Percentiles rank a stretch among this genome's conserved stretches.
phyloP scores from a whole-genome alignment of 108 stramenopile species.

The Bacterosira constricta region DNA sequence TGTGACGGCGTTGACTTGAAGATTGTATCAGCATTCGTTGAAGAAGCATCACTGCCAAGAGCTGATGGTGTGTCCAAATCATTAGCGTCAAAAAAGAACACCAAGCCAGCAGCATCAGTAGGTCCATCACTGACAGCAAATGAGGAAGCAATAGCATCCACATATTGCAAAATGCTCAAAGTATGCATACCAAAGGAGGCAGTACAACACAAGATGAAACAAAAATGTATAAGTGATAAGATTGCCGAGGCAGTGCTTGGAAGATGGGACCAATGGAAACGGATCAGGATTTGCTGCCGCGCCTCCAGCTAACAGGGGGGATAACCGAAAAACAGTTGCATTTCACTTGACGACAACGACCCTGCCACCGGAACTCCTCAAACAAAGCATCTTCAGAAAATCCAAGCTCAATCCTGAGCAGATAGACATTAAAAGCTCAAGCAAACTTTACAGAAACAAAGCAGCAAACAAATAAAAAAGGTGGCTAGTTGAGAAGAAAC shows the following conservation, averaged over 20 bases:
- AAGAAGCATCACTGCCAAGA: conserved; percentile 27
- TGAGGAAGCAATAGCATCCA: conserved; percentile 62
- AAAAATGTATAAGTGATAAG: conserved; percentile 67
- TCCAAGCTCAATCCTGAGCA: conserved; percentile 43
- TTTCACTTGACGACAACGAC: conserved; percentile 76
- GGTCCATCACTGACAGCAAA: conserved; percentile 42
- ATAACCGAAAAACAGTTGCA: conserved; percentile 47
- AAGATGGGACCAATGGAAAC: conserved; percentile 19
- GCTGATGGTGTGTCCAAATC: conserved; percentile 43
- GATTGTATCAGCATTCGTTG: conserved; percentile 42
- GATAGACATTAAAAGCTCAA: conserved; percentile 67
- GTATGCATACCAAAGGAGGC: conserved; percentile 72
- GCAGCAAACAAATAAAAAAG: conserved; percentile 12
- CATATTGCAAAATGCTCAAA: conserved; percentile 64
- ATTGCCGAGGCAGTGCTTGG: conserved; percentile 73
- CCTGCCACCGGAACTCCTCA: conserved; percentile 58
- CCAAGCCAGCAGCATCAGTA: conserved; percentile 8
- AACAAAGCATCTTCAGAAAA: conserved; percentile 53
- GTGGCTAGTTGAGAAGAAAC: conserved; percentile 32
- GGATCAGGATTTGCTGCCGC: neutral
- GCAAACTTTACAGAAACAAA: conserved; percentile 80
- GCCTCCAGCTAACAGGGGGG: conserved; percentile 13
- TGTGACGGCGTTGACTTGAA: conserved; percentile 37
- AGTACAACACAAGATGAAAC: conserved; percentile 67
- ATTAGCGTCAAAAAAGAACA: neutral